Percentiles rank a stretch among this genome's conserved stretches.
Evolutionary conservation across 805 yeast genomes (phyloP).

Genomic region (Ogataea glucozyma): DNA sequence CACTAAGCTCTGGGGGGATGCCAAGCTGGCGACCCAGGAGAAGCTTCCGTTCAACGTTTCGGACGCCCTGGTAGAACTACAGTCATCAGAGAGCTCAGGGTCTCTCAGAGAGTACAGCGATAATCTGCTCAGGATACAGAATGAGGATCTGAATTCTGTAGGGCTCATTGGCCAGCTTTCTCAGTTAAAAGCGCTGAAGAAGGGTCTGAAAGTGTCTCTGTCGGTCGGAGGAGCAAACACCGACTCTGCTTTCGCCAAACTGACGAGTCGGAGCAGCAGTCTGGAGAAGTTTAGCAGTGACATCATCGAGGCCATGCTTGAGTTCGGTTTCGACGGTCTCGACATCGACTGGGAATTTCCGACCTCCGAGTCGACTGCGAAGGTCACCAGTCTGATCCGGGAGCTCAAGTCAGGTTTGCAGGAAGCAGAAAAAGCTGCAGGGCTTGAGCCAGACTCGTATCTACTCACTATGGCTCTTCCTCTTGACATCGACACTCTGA

Average conservation of each 20-base stretch:
- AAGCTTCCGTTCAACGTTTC: slow-evolving; percentile 15
- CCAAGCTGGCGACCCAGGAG: slow-evolving; percentile 60
- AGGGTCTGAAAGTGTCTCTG: slow-evolving; percentile 55
- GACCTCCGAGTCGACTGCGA: slow-evolving; percentile 44
- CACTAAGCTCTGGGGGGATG: slow-evolving; percentile 57
- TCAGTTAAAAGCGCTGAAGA: slow-evolving; percentile 28
- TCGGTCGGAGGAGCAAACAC: slow-evolving; percentile 83
- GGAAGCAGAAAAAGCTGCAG: slow-evolving; percentile 34
- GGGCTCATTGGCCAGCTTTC: slow-evolving; percentile 35
- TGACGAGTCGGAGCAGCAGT: slow-evolving; percentile 27
- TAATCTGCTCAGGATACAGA: slow-evolving; percentile 2
- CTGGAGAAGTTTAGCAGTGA: slow-evolving; percentile 51
- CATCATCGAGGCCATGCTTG: slow-evolving; percentile 46
- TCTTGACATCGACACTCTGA: slow-evolving; percentile 50
- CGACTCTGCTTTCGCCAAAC: slow-evolving; percentile 40
- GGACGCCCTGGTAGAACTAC: slow-evolving; percentile 2
- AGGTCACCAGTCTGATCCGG: slow-evolving; percentile 45
- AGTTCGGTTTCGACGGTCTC: slow-evolving; percentile 80
- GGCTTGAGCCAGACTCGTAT: slow-evolving; percentile 32
- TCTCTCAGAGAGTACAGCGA: slow-evolving; percentile 1
- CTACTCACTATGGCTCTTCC: slow-evolving; percentile 77
- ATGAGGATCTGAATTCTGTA: slow-evolving; percentile 11
- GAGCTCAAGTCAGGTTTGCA: slow-evolving; percentile 42
- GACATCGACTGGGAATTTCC: slow-evolving; percentile 98
- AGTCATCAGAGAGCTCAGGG: not conserved